Evolutionary conservation across 169 alveolate species (phyloP).

Genomic region (Plasmodium chabaudi): DNA sequence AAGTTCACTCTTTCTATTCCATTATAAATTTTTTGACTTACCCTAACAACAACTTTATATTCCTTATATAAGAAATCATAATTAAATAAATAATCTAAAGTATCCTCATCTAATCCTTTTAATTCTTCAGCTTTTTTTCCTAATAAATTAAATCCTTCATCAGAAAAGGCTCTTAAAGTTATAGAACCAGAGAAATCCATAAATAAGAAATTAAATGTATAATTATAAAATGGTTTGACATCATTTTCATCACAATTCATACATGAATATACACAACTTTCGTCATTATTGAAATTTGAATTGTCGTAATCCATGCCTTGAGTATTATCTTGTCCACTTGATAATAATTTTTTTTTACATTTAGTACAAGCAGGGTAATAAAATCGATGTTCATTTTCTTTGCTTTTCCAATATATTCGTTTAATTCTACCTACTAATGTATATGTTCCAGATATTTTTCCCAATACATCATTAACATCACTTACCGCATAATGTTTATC

Average conservation of each 20-base stretch:
- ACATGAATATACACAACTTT: conserved; percentile 78
- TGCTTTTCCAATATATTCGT: conserved; percentile 83
- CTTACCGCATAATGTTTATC: conserved; percentile 77
- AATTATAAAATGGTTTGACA: conserved; percentile 79
- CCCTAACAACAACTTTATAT: conserved; percentile 66
- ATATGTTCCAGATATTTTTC: conserved; percentile 78
- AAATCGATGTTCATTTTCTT: conserved; percentile 79
- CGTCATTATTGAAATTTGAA: conserved; percentile 52
- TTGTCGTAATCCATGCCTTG: conserved; percentile 23
- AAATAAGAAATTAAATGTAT: conserved; percentile 74
- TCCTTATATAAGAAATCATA: conserved; percentile 78
- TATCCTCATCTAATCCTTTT: conserved; percentile 77
- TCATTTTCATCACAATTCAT: conserved; percentile 81
- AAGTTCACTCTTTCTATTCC: conserved; percentile 69
- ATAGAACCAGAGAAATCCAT: conserved; percentile 79
- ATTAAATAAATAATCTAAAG: conserved; percentile 75
- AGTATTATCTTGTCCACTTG: conserved; percentile 38
- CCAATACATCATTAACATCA: conserved; percentile 73
- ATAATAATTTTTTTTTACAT: conserved; percentile 81
- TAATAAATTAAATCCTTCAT: conserved; percentile 77
- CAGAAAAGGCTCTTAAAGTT: conserved; percentile 66
- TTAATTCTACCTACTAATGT: conserved; percentile 78
- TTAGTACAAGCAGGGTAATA: conserved; percentile 84
- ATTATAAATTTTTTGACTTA: conserved; percentile 43
- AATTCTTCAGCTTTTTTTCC: conserved; percentile 80